phyloP scores from a whole-genome alignment of 2,329 filamentous ascomycete genomes.

The Dothidotthia symphoricarpi region DNA sequence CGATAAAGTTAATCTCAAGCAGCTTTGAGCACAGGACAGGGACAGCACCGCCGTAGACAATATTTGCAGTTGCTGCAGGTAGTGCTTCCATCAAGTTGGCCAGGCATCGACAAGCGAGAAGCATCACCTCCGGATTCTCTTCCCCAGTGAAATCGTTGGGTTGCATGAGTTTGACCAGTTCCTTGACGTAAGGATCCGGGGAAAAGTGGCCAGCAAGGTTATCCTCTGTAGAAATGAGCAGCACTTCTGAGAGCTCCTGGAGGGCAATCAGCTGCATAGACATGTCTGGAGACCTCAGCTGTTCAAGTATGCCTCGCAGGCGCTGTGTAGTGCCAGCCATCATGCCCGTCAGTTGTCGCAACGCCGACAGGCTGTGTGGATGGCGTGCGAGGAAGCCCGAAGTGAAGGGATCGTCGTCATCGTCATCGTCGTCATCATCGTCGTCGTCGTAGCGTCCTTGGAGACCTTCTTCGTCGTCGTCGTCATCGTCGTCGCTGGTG shows the following conservation, averaged over 20 bases:
- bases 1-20: constrained; percentile 94
- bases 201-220: constrained; percentile 93
- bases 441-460: constrained; percentile 49
- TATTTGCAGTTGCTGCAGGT: constrained; percentile 86
- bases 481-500: constrained; percentile 58
- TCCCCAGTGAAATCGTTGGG: constrained; percentile 80
- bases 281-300: constrained; percentile 75
- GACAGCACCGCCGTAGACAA: constrained; percentile 96
- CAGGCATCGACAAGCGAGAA: constrained; percentile 89
- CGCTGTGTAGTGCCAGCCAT: constrained; percentile 81
- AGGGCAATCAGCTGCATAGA: constrained; percentile 88
- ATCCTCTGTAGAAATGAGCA: constrained; percentile 94
- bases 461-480: constrained; percentile 57
- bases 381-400: constrained; percentile 64
- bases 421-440: constrained; percentile 55
- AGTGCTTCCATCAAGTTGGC: constrained; percentile 98
- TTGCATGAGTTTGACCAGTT: constrained; percentile 88
- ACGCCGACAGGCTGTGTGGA: constrained; percentile 64
- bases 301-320: constrained; percentile 61
- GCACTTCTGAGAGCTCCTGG: constrained; percentile 87
- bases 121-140: constrained; percentile 95
- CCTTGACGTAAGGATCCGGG: constrained; percentile 91
- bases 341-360: constrained; percentile 82
- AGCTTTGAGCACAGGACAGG: constrained; percentile 93
- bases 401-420: constrained; percentile 61